Percentiles rank a stretch among this genome's conserved stretches.
Evolutionary conservation across 768 basidiomycete genomes (phyloP).

Genomic region (Boletus rex-veris): DNA sequence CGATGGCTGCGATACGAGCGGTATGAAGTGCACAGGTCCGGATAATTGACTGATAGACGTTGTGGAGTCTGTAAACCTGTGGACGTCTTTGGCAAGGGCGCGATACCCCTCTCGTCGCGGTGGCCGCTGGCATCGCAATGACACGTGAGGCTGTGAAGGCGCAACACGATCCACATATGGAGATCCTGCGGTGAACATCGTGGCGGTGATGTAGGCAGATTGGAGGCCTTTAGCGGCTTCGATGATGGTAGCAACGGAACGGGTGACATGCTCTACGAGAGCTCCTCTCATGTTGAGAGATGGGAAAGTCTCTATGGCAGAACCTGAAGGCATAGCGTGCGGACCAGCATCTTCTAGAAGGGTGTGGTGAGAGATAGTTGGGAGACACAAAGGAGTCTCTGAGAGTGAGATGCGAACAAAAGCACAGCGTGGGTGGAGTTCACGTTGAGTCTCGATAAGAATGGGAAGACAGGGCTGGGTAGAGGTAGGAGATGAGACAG

Average conservation of each 20-base stretch:
- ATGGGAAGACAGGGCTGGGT: slow-evolving; percentile 29
- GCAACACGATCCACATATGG: slow-evolving; percentile 19
- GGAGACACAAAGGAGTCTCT: slow-evolving; percentile 36
- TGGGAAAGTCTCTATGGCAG: neutral
- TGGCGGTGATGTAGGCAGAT: slow-evolving; percentile 52
- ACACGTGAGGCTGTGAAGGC: slow-evolving; percentile 15
- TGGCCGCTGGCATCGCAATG: slow-evolving; percentile 12
- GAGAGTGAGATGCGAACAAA: slow-evolving; percentile 35
- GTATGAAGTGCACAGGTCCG: slow-evolving; percentile 39
- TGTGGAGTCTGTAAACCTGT: slow-evolving; percentile 33
- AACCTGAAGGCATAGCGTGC: slow-evolving; percentile 5
- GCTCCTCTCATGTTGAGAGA: slow-evolving; percentile 7
- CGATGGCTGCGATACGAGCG: slow-evolving; percentile 36
- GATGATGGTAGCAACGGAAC: slow-evolving; percentile 42
- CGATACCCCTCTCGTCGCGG: slow-evolving; percentile 41
- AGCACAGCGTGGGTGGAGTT: slow-evolving; percentile 35
- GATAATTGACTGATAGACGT: slow-evolving; percentile 9
- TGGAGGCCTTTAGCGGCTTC: slow-evolving; percentile 57
- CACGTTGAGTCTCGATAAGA: slow-evolving; percentile 28
- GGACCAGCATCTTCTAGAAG: slow-evolving; percentile 18
- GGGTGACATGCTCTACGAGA: slow-evolving; percentile 29
- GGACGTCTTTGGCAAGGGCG: slow-evolving; percentile 41
- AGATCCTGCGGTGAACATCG: slow-evolving; percentile 43
- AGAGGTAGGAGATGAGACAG: slow-evolving; percentile 32
- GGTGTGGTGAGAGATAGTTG: neutral